Evolutionary conservation across 768 basidiomycete species (phyloP).

Genomic region (Amanita thiersii): DNA sequence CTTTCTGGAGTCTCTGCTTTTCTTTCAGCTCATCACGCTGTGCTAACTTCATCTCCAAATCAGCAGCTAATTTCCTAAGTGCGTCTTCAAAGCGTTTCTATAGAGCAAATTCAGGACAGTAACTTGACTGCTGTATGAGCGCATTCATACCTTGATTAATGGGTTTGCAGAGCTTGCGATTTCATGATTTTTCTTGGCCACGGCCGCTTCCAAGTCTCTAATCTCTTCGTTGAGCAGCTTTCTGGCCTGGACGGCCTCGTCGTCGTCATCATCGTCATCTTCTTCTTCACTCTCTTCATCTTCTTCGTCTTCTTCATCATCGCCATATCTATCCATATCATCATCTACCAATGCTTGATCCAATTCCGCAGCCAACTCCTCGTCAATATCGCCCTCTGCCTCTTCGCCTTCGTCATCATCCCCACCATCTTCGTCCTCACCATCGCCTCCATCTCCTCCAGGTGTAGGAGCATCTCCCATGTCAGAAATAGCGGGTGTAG

Average conservation of each 20-base stretch:
- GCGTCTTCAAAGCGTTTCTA: conserved; percentile 93
- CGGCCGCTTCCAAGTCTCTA: conserved; percentile 79
- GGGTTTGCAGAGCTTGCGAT: conserved; percentile 80
- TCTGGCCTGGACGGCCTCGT: conserved; percentile 70
- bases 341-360: conserved; percentile 75
- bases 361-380: conserved; percentile 82
- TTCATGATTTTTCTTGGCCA: conserved; percentile 78
- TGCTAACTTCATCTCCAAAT: conserved; percentile 76
- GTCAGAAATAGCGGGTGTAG: conserved; percentile 67
- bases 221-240: conserved; percentile 86
- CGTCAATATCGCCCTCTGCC: conserved; percentile 76
- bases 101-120: conserved; percentile 1
- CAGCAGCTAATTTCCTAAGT: conserved; percentile 77
- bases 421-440: conserved; percentile 49
- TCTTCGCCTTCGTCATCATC: conserved; percentile 56
- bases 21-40: conserved; percentile 79
- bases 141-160: conserved; percentile 60
- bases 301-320: conserved; percentile 56
- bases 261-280: conserved; percentile 78
- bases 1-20: conserved; percentile 61
- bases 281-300: conserved; percentile 64
- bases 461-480: conserved; percentile 55
- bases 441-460: conserved; percentile 46
- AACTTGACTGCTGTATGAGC: not conserved
- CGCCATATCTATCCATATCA: conserved; percentile 45